These are phyloP conservation scores for Eutypella sp. DNA, from an alignment of 2,329 filamentous ascomycete species.

Conservation along the genomic window DNA sequence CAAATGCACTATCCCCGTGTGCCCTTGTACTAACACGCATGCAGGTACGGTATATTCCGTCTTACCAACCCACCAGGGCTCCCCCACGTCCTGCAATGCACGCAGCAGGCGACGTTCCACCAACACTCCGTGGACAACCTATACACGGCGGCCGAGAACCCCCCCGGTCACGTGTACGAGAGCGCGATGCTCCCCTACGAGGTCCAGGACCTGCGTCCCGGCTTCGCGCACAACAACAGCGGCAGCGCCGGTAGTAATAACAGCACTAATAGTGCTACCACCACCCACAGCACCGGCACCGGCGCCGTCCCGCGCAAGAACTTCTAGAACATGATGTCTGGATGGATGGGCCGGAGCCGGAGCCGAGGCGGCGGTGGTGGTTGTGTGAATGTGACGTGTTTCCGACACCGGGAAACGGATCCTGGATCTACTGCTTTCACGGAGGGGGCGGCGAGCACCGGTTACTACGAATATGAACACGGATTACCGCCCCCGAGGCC, in stretches of 20 bases:
- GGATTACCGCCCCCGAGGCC: no score
- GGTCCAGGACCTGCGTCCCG: constrained; percentile 49
- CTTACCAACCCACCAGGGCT: constrained; percentile 90
- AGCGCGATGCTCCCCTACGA: constrained; percentile 58
- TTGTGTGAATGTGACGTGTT: no score
- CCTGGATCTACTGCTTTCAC: no score
- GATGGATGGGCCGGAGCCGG: constrained; percentile 15
- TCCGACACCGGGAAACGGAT: no score
- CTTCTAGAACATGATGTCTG: constrained; percentile 23
- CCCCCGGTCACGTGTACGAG: constrained; percentile 65
- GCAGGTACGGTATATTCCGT: constrained; percentile 83
- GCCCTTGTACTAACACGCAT: background rate
- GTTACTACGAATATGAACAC: no score
- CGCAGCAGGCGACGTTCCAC: constrained; percentile 77
- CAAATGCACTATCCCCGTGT: no score
- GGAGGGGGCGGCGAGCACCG: no score
- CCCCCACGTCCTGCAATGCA: constrained; percentile 76
- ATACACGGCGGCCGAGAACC: constrained; percentile 69
- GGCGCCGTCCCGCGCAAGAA: constrained; percentile 17
- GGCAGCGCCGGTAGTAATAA: background rate
- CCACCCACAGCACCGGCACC: constrained; percentile 16
- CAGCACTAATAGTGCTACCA: constrained; percentile 3
- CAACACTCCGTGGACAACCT: constrained; percentile 63
- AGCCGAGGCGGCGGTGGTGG: background rate
- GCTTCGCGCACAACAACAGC: no score